Percentiles rank a stretch among this genome's conserved stretches.
Evolutionary conservation across 2,329 filamentous ascomycete genomes (phyloP).

Genomic region (Verticillium zaregamsianum): DNA sequence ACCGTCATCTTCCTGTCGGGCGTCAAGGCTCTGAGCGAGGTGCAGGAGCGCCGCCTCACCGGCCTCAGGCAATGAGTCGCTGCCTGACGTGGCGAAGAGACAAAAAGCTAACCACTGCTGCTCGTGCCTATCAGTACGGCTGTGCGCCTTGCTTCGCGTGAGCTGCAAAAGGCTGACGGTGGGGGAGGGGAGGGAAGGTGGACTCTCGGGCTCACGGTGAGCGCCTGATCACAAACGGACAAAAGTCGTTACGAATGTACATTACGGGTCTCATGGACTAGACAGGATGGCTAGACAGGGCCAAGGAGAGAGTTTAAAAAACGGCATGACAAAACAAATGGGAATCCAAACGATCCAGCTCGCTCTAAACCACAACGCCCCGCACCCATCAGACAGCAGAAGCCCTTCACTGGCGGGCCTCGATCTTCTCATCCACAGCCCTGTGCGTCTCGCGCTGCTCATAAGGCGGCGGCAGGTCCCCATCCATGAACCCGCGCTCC

Average conservation of each 20-base stretch:
- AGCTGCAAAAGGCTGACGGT: not conserved
- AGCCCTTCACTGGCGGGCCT: not conserved
- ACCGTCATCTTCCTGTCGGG: slow-evolving; percentile 79
- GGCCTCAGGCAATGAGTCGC: slow-evolving; percentile 51
- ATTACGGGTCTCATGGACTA: not conserved
- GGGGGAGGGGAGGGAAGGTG: not conserved
- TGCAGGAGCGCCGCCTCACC: slow-evolving; percentile 80
- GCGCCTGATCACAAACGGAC: not conserved
- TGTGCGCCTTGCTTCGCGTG: not conserved
- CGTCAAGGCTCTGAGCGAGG: slow-evolving; percentile 84
- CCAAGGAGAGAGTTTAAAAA: not conserved
- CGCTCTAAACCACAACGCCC: not conserved
- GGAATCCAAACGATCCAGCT: not conserved
- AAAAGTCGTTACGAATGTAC: not conserved
- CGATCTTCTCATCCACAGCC: not conserved
- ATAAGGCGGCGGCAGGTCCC: not conserved
- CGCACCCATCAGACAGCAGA: not conserved
- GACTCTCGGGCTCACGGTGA: not conserved
- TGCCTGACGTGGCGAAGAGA: not conserved
- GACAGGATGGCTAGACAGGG: not conserved
- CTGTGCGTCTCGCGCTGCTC: not conserved
- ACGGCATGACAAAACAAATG: not conserved
- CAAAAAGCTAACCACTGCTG: not conserved
- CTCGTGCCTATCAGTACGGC: not conserved
- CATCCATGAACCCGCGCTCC: not conserved